Evolutionary conservation across 179 eudicot genomes (phyloP).

Genomic region (Silene vulgaris): DNA sequence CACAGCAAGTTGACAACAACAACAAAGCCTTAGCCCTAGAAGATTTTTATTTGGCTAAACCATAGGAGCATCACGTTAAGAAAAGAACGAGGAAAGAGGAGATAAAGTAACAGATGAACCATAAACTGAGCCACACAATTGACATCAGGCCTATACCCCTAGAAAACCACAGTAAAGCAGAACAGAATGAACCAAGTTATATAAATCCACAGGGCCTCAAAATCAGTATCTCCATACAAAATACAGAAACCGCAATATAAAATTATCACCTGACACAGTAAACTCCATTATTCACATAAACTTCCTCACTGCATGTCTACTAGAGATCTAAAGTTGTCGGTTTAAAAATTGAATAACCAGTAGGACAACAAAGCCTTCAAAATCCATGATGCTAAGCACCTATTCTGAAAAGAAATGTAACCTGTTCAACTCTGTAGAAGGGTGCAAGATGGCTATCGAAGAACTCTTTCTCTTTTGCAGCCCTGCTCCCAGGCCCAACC

Average conservation of each 20-base stretch:
- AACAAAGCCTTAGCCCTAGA: not conserved
- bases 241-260: not conserved
- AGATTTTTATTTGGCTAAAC: not conserved
- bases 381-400: no score
- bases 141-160: not conserved
- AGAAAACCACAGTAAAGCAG: not conserved
- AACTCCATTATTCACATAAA: not conserved
- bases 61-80: not conserved
- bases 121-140: not conserved
- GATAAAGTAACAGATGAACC: not conserved
- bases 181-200: not conserved
- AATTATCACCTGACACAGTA: not conserved
- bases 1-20: not conserved
- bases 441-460: conserved; percentile 94
- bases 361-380: not conserved
- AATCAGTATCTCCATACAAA: not conserved
- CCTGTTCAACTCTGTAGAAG: conserved; percentile 98
- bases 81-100: not conserved
- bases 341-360: no score
- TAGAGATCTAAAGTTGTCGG: no score
- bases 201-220: not conserved
- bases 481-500: conserved; percentile 96
- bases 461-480: conserved; percentile 81
- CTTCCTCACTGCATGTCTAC: not conserved
- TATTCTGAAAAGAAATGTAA: conserved; percentile 21